Evolutionary conservation across 495 filamentous ascomycete species (phyloP).

Genomic region (Xylaria venustula): DNA sequence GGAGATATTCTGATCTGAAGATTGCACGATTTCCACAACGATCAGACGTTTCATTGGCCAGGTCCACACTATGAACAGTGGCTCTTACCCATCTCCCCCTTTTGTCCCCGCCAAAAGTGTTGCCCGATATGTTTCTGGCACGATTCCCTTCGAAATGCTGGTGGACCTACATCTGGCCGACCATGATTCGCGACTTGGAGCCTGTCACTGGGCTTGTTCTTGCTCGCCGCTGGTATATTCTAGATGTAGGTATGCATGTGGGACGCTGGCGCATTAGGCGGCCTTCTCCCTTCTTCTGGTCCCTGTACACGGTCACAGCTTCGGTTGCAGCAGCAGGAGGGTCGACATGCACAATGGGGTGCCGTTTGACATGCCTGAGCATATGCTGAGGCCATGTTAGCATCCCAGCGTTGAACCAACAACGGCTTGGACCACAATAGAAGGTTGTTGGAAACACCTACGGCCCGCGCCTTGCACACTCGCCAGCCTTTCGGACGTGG

Average conservation of each 20-base stretch:
- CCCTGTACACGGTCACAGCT: not conserved
- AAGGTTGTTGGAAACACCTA: no score
- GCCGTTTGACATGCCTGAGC: conserved; percentile 5
- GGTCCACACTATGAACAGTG: not conserved
- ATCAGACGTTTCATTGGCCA: not conserved
- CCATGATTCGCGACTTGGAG: not conserved
- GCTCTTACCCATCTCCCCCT: no score
- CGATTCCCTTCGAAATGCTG: not conserved
- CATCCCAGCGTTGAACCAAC: not conserved
- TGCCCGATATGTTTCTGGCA: conserved; percentile 1
- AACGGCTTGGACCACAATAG: conserved; percentile 2
- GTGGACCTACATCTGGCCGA: conserved; percentile 3
- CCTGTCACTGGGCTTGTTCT: not conserved
- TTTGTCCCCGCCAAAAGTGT: not conserved
- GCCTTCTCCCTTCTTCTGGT: conserved; percentile 3
- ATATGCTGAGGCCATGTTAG: not conserved
- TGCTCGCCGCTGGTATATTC: not conserved
- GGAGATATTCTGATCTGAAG: not conserved
- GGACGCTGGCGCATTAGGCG: not conserved
- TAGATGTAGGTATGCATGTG: conserved; percentile 6
- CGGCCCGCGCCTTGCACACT: no score
- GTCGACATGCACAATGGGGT: conserved; percentile 3
- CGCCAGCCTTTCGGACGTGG: not conserved
- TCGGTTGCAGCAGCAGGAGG: not conserved
- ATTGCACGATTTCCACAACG: not conserved